Conservation (phyloP, 257 asterid genomes). For the Plantago elongata region DNA sequence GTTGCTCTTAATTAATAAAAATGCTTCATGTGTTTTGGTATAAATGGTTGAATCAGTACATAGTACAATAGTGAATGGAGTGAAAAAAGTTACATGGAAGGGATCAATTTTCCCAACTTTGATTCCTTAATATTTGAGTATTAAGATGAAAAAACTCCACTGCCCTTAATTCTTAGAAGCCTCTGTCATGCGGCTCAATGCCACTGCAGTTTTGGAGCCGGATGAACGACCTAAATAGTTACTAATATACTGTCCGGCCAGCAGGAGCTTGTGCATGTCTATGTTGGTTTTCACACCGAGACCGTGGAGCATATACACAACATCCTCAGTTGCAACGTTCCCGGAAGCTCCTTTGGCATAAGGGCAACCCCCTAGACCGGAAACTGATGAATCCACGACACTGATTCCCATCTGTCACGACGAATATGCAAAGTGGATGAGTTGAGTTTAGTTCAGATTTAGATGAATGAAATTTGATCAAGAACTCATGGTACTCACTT, state of each 20-base stretch:
- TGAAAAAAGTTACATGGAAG: neutral
- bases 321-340: slow-evolving; percentile 92
- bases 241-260: slow-evolving; percentile 73
- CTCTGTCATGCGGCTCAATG: slow-evolving; percentile 42
- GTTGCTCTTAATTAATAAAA: too few species aligned
- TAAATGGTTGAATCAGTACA: neutral
- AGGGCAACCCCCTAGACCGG: slow-evolving; percentile 93
- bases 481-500: slow-evolving; percentile 45
- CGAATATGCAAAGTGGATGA: neutral
- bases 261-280: slow-evolving; percentile 61
- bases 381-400: slow-evolving; percentile 79
- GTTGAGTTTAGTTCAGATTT: neutral
- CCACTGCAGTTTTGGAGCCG: slow-evolving; percentile 83
- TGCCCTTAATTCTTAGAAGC: slow-evolving; percentile 36
- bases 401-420: slow-evolving; percentile 84
- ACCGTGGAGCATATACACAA: slow-evolving; percentile 81
- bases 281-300: slow-evolving; percentile 64
- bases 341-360: slow-evolving; percentile 94
- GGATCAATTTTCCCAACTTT: neutral
- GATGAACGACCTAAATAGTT: slow-evolving; percentile 54
- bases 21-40: too few species aligned
- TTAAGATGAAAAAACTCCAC: neutral
- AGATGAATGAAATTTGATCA: neutral
- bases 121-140: neutral
- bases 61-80: slow-evolving; percentile 11